A percentile compares a stretch with the other conserved stretches of the same genome.
Evolutionary conservation across 768 basidiomycete species (phyloP).

Genomic region (Pholiota microspora): DNA sequence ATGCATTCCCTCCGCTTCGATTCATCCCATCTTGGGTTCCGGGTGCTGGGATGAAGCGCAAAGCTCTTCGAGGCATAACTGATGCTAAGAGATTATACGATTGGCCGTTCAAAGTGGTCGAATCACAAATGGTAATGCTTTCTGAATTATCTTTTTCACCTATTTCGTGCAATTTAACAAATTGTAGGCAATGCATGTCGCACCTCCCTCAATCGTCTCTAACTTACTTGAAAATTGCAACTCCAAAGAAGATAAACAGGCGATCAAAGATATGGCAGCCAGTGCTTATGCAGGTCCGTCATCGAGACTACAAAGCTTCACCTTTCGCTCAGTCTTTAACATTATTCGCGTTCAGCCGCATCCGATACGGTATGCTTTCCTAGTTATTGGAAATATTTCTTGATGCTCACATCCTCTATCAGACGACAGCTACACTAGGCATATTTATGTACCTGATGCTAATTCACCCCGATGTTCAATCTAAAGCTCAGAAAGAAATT

Average conservation of each 20-base stretch:
- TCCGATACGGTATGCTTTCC: background rate
- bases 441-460: constrained; percentile 29
- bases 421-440: background rate
- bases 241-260: background rate
- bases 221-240: background rate
- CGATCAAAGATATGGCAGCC: background rate
- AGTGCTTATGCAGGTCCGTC: background rate
- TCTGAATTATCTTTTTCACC: background rate
- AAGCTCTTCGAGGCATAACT: background rate
- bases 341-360: background rate
- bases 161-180: background rate
- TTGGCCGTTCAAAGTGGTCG: background rate
- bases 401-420: background rate
- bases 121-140: background rate
- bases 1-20: background rate
- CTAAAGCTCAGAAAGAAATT: constrained; percentile 32
- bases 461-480: constrained; percentile 27
- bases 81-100: background rate
- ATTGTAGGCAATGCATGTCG: background rate
- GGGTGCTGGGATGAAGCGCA: background rate
- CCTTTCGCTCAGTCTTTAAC: background rate
- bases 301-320: background rate
- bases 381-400: background rate
- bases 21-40: constrained; percentile 1
- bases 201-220: background rate